Conservation (phyloP, 306 rosid genomes). For the Quercus aquifolioides region DNA sequence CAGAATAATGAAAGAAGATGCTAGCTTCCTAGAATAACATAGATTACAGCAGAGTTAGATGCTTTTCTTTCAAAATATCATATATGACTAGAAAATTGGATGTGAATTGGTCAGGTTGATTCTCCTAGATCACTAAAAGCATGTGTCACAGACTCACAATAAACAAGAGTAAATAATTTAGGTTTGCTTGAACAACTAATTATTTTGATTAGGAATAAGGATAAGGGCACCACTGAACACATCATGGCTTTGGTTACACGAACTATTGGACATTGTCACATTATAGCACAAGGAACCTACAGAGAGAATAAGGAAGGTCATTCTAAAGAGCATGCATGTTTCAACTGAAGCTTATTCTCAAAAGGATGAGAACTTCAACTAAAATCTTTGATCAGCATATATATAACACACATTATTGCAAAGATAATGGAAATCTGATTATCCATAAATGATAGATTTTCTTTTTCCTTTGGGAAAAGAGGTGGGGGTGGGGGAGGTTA, state of each 20-base stretch:
- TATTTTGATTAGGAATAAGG: background rate
- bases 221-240: background rate
- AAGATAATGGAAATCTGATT: background rate
- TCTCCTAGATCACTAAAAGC: background rate
- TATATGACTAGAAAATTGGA: background rate
- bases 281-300: background rate
- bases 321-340: background rate
- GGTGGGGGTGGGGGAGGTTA: background rate
- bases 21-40: background rate
- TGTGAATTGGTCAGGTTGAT: background rate
- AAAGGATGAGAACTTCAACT: constrained; percentile 6
- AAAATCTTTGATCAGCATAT: constrained; percentile 15
- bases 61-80: background rate
- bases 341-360: constrained; percentile 12
- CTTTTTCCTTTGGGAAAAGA: background rate
- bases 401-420: background rate
- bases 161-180: background rate
- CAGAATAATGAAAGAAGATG: background rate
- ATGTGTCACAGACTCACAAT: background rate
- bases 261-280: background rate
- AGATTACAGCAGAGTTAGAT: background rate
- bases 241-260: background rate
- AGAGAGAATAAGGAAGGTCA: constrained; percentile 5
- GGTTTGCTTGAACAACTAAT: background rate
- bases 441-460: background rate